Evolutionary conservation across 306 rosid genomes (phyloP).

Genomic region (Trifolium repens): DNA sequence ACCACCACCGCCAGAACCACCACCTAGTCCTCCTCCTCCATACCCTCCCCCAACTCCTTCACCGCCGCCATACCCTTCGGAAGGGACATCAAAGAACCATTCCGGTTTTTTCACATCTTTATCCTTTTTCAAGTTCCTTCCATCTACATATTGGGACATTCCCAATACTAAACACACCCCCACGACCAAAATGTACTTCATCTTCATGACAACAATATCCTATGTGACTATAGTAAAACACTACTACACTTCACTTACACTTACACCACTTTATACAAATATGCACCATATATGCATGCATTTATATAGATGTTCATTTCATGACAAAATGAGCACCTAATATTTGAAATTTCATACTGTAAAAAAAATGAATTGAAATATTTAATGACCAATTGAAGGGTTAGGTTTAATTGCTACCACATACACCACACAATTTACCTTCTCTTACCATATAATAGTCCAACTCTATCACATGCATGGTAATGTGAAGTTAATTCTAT

Average conservation of each 20-base stretch:
- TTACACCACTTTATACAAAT: slow-evolving; percentile 9
- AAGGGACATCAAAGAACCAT: slow-evolving; percentile 45
- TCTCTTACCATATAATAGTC: background rate
- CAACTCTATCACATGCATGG: slow-evolving; percentile 41
- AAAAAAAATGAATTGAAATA: background rate
- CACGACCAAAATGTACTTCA: slow-evolving; percentile 46
- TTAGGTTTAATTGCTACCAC: slow-evolving; percentile 44
- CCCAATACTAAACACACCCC: slow-evolving; percentile 48
- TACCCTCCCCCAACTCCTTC: slow-evolving; percentile 26
- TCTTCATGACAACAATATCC: slow-evolving; percentile 38
- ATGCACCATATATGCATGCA: slow-evolving; percentile 36
- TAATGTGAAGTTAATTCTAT: slow-evolving; percentile 41
- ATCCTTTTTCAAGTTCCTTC: slow-evolving; percentile 48
- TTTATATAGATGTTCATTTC: slow-evolving; percentile 42
- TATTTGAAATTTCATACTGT: background rate
- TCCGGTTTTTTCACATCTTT: slow-evolving; percentile 53
- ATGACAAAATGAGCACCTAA: background rate
- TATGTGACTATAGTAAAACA: background rate
- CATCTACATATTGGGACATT: slow-evolving; percentile 43
- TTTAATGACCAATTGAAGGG: slow-evolving; percentile 36
- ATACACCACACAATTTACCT: slow-evolving; percentile 41
- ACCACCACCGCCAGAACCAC: slow-evolving; percentile 25
- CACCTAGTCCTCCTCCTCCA: slow-evolving; percentile 25
- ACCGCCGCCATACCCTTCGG: background rate
- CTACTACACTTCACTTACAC: slow-evolving; percentile 19